Evolutionary conservation across 1,284 basidiomycete species (phyloP), one percentile per base, ranked within the genome.

Genomic region (Cutaneotrichosporon cavernicola): DNA sequence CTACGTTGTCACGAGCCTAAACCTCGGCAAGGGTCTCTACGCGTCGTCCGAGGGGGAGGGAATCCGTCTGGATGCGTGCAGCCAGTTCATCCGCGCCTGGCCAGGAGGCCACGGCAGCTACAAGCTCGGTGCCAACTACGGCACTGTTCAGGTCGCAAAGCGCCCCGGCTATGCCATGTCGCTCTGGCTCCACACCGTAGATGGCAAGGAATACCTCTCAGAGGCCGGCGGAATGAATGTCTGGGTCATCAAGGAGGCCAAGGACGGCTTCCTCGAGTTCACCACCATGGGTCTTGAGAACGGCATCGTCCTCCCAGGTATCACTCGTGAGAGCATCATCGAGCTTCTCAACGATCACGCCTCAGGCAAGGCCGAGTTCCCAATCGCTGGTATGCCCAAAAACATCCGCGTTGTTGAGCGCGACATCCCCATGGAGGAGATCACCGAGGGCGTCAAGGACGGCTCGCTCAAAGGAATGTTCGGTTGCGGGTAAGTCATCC

Each of bases 211-310:
- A 64, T 77, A 65, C 62, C 71, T 79, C 61, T 76, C 75, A 4
- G 78, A 80, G 66, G 78, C 76, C 11, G 76, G 78, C 31, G 76
- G 74, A 9, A 77, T 78, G 76, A 80, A 78, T 65, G 70, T 80
- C 18, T 78, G 67, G 56, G 73, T 78, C 63, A 74, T 78, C 71
- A 77, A 78, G 62, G 65, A 77, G 68, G 75, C 75, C 16, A 46
- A 61, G 32, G 76, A 78, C 60, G 75, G 76, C 31, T 75, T 69
- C 65, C 67, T 74, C 62, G 78, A 80, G 60, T 77, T 78, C 64
- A 69, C 71, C 64, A 80, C 78, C 64, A 80, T 77, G 76, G 65
- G 69, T 4, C 71, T 80, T 26, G 69, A 72, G 34, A 76, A 76
- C 71, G 78, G 78, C 31, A 78, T 80, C 65, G 78, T 80, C 46